A percentile compares a stretch with the other conserved stretches of the same genome.
phyloP scores from a whole-genome alignment of 257 asterid genomes.

The Nicotiana attenuata region DNA sequence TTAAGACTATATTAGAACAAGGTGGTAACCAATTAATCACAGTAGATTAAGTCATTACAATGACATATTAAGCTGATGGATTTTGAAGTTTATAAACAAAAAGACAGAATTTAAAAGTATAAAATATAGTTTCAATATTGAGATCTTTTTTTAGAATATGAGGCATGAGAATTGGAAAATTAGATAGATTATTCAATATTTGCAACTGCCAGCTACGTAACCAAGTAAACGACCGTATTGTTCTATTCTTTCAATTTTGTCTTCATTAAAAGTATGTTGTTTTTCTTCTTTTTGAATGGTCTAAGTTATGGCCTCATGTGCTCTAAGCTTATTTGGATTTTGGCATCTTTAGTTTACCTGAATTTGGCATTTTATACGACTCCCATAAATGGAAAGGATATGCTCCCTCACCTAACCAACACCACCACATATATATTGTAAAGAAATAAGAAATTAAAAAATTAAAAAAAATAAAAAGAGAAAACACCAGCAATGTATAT shows the following conservation, averaged over 20 bases:
- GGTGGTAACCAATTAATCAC: not conserved
- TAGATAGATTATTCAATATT: not conserved
- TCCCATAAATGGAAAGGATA: not conserved
- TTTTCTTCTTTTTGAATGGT: not conserved
- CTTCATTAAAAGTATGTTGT: not conserved
- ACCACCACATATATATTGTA: not conserved
- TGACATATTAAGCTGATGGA: not conserved
- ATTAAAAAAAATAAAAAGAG: too few relatives aligned
- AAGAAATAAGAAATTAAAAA: not conserved
- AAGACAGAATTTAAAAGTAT: not conserved
- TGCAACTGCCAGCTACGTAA: not conserved
- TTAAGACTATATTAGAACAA: not conserved
- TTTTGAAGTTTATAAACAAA: not conserved
- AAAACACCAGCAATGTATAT: too few relatives aligned
- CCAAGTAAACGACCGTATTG: not conserved
- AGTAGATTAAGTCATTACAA: not conserved
- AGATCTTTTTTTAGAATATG: not conserved
- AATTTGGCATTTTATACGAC: conserved; percentile 1
- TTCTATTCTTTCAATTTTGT: not conserved
- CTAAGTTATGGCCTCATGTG: not conserved
- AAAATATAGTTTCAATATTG: not conserved
- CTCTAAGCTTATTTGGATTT: not conserved
- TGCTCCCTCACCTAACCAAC: not conserved
- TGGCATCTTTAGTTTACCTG: conserved; percentile 9
- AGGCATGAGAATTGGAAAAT: not conserved